Evolutionary conservation across 176 grass and related monocot genomes (phyloP).

Genomic region (Oryza rufipogon): DNA sequence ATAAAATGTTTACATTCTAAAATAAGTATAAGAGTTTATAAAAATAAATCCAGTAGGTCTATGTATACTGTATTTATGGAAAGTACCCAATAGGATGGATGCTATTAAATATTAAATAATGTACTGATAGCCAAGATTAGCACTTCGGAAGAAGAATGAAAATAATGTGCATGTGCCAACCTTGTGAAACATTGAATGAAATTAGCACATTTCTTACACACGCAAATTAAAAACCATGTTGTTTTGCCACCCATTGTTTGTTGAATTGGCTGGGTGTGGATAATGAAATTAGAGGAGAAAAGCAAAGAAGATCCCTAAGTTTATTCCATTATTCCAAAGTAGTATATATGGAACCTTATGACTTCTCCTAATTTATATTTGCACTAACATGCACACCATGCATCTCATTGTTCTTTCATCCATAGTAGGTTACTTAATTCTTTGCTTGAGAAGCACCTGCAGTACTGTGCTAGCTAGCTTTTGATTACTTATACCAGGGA

Average conservation of each 20-base stretch:
- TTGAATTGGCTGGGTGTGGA: background rate
- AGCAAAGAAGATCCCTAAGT: constrained; percentile 14
- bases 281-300: background rate
- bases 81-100: background rate
- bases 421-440: background rate
- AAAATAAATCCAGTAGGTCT: background rate
- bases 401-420: background rate
- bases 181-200: background rate
- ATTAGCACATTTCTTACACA: background rate
- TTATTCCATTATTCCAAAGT: constrained; percentile 31
- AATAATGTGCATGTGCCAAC: background rate
- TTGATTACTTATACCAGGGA: background rate
- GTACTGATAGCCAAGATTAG: background rate
- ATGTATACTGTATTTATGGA: background rate
- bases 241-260: background rate
- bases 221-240: background rate
- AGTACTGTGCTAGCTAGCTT: constrained; percentile 5
- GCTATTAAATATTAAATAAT: background rate
- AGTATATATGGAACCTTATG: constrained; percentile 6
- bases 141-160: background rate
- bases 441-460: background rate
- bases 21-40: background rate
- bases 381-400: constrained; percentile 34
- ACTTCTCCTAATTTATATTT: constrained; percentile 22
- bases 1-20: background rate